These are phyloP conservation scores for Lepidium aucheri DNA, from an alignment of 345 rosid species.

Conservation along the genomic window DNA sequence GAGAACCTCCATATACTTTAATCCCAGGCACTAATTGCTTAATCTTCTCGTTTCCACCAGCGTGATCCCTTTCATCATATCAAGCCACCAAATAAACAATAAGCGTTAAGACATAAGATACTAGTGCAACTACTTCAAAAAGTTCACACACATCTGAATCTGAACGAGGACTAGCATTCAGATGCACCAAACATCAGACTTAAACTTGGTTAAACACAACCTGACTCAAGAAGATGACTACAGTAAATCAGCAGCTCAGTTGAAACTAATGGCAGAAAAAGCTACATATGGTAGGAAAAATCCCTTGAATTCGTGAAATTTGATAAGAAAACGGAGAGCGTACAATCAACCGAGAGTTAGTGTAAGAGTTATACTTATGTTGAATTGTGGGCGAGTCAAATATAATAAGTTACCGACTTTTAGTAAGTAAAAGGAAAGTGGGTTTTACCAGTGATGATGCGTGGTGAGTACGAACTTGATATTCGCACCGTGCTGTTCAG, in stretches of 20 bases:
- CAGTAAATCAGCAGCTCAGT: neutral
- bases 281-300: neutral
- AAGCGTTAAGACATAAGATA: neutral
- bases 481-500: slow-evolving; percentile 35
- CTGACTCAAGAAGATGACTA: neutral
- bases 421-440: neutral
- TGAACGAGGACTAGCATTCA: neutral
- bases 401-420: neutral
- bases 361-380: neutral
- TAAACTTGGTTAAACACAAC: neutral
- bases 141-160: neutral
- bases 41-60: slow-evolving; percentile 82
- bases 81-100: neutral
- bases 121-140: neutral
- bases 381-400: neutral
- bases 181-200: neutral
- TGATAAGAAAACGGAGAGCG: neutral
- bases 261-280: neutral
- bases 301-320: neutral
- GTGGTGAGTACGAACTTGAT: slow-evolving; percentile 82
- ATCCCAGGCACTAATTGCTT: slow-evolving; percentile 68
- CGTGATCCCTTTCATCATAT: slow-evolving; percentile 64
- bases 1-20: slow-evolving; percentile 76
- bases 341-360: neutral
- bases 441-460: slow-evolving; percentile 75